Percentiles rank a stretch among this genome's conserved stretches.
Evolutionary conservation across 805 yeast genomes (phyloP).

Genomic region (Ogataea ramenticola): DNA sequence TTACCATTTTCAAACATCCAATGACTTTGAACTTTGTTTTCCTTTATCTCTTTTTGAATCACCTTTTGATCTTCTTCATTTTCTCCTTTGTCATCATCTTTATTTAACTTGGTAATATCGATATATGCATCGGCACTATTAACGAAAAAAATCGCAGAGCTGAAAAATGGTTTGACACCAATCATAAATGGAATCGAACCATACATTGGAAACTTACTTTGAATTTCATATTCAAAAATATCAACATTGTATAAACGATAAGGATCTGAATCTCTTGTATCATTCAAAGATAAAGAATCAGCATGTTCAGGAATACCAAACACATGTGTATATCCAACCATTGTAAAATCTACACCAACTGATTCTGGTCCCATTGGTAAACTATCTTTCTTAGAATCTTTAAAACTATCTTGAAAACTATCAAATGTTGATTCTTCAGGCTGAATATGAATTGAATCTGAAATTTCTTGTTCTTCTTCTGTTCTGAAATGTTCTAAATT

Average conservation of each 20-base stretch:
- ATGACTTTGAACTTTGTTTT: conserved; percentile 43
- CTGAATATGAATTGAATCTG: conserved; percentile 32
- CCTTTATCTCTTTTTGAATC: too few relatives aligned
- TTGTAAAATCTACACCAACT: conserved; percentile 68
- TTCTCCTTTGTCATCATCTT: not conserved
- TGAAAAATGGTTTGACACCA: conserved; percentile 48
- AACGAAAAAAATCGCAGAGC: conserved; percentile 84
- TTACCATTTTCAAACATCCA: conserved; percentile 94
- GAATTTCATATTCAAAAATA: conserved; percentile 85
- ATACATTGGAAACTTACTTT: conserved; percentile 85
- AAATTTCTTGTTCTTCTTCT: conserved; percentile 29
- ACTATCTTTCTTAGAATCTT: conserved; percentile 57
- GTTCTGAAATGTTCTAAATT: conserved; percentile 80
- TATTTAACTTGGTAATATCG: conserved; percentile 45
- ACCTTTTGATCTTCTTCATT: conserved; percentile 6
- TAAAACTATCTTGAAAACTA: conserved; percentile 64
- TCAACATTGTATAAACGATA: conserved; percentile 90
- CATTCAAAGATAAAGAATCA: conserved; percentile 64
- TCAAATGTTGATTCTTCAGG: conserved; percentile 60
- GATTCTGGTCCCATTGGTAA: conserved; percentile 87
- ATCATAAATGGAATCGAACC: conserved; percentile 89
- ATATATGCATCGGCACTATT: conserved; percentile 91
- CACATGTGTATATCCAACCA: conserved; percentile 53
- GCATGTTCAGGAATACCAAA: conserved; percentile 99
- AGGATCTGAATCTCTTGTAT: conserved; percentile 61